These are phyloP conservation scores for Penicillium fimorum DNA, from an alignment of 495 filamentous ascomycete genomes.

Conservation along the genomic window DNA sequence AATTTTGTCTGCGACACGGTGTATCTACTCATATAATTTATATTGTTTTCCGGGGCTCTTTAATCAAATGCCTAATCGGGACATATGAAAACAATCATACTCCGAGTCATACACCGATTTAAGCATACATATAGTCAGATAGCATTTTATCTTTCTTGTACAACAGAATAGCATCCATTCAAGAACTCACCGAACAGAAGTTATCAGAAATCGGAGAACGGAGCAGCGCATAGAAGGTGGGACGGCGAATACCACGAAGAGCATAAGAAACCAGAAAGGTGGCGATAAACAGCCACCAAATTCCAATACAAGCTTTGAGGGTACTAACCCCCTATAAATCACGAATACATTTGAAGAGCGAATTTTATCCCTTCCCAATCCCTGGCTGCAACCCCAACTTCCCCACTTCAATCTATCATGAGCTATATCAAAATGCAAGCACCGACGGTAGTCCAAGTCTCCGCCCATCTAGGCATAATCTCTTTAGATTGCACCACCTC, in stretches of 20 bases:
- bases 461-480: not conserved
- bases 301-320: not conserved
- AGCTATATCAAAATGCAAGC: conserved; percentile 8
- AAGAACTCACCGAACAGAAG: not conserved
- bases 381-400: not conserved
- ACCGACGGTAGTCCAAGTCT: not conserved
- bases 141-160: not conserved
- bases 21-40: not conserved
- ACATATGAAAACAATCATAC: not conserved
- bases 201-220: not conserved
- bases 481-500: not conserved
- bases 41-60: not conserved
- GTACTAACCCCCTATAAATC: not conserved
- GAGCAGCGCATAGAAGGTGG: no score
- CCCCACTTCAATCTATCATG: not conserved
- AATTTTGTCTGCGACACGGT: not conserved
- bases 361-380: not conserved
- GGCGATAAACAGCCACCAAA: not conserved
- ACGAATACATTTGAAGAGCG: not conserved
- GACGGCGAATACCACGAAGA: not conserved
- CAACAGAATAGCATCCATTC: not conserved
- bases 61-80: not conserved
- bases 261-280: not conserved
- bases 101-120: not conserved
- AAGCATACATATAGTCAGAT: not conserved